phyloP scores from a whole-genome alignment of 305 asterid species.

The Nicotiana rustica region DNA sequence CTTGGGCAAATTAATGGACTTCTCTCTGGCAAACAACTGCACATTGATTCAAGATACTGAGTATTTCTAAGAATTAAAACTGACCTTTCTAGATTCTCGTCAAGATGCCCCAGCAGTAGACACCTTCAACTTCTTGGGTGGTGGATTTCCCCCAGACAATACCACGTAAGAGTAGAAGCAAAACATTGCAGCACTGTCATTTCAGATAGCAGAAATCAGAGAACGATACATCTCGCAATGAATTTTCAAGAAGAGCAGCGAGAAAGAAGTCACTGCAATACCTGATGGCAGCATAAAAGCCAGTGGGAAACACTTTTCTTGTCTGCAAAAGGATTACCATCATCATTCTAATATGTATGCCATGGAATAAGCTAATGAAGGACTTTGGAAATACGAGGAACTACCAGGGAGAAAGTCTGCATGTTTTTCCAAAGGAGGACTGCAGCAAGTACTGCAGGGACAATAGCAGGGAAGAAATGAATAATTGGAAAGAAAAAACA shows the following conservation, averaged over 20 bases:
- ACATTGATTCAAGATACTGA: background rate
- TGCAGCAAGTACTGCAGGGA: slow-evolving; percentile 70
- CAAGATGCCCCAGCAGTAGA: slow-evolving; percentile 53
- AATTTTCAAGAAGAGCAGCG: slow-evolving; percentile 7
- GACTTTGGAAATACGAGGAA: background rate
- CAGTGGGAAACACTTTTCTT: slow-evolving; percentile 66
- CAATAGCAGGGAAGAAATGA: slow-evolving; percentile 16
- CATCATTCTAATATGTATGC: slow-evolving; percentile 32
- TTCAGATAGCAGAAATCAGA: background rate
- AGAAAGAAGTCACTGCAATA: slow-evolving; percentile 23
- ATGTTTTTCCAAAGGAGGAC: slow-evolving; percentile 72
- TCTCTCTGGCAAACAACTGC: slow-evolving; percentile 32
- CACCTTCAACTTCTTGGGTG: slow-evolving; percentile 80
- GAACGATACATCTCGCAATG: background rate
- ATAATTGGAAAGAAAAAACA: background rate
- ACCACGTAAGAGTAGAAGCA: slow-evolving; percentile 86
- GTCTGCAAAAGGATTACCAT: slow-evolving; percentile 56
- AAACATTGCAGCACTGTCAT: slow-evolving; percentile 82
- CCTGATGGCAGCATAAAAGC: slow-evolving; percentile 55
- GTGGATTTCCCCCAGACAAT: slow-evolving; percentile 94
- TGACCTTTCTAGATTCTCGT: slow-evolving; percentile 45
- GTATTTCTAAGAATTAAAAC: slow-evolving; percentile 40
- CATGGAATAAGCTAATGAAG: background rate
- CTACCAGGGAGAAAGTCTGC: slow-evolving; percentile 80
- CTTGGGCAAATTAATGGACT: slow-evolving; percentile 8